These are phyloP conservation scores for Madurella fahalii DNA, from an alignment of 2,329 filamentous ascomycete species.

Conservation along the genomic window DNA sequence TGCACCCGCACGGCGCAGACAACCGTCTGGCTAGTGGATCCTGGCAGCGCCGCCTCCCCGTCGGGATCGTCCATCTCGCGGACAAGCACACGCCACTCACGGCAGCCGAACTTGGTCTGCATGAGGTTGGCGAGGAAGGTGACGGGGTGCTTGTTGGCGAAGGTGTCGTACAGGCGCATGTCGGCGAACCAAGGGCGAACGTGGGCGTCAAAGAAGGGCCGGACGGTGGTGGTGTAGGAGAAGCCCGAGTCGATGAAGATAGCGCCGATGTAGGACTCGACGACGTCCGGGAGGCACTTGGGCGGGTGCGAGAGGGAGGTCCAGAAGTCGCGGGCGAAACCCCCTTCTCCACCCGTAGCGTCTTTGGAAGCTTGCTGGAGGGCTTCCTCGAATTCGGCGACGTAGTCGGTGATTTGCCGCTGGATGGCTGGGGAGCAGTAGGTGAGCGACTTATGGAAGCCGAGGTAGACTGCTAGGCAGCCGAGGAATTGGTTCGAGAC, in stretches of 20 bases:
- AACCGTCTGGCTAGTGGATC: conserved; percentile 41
- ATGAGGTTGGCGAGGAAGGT: conserved; percentile 67
- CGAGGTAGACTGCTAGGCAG: conserved; percentile 71
- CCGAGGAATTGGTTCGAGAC: conserved; percentile 93
- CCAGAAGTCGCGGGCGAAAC: conserved; percentile 65
- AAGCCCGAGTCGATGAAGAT: conserved; percentile 88
- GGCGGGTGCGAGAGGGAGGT: conserved; percentile 58
- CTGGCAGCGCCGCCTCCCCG: conserved; percentile 24
- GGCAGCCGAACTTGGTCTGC: conserved; percentile 61
- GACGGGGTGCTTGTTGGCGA: conserved; percentile 80
- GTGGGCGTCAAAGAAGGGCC: conserved; percentile 70
- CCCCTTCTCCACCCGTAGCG: conserved; percentile 29
- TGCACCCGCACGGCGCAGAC: conserved; percentile 76
- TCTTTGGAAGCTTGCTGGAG: conserved; percentile 33
- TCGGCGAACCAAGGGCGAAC: conserved; percentile 77
- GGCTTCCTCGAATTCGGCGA: conserved; percentile 49
- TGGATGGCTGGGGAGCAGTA: conserved; percentile 45
- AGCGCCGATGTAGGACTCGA: conserved; percentile 86
- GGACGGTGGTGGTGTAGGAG: conserved; percentile 63
- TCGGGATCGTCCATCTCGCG: conserved; percentile 41
- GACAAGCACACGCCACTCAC: conserved; percentile 50
- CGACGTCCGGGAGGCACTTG: conserved; percentile 75
- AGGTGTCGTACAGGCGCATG: conserved; percentile 83
- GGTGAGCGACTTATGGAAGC: conserved; percentile 70
- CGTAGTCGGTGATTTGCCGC: conserved; percentile 50